phyloP scores from a whole-genome alignment of 305 asterid species.

The Fraxinus sp. region DNA sequence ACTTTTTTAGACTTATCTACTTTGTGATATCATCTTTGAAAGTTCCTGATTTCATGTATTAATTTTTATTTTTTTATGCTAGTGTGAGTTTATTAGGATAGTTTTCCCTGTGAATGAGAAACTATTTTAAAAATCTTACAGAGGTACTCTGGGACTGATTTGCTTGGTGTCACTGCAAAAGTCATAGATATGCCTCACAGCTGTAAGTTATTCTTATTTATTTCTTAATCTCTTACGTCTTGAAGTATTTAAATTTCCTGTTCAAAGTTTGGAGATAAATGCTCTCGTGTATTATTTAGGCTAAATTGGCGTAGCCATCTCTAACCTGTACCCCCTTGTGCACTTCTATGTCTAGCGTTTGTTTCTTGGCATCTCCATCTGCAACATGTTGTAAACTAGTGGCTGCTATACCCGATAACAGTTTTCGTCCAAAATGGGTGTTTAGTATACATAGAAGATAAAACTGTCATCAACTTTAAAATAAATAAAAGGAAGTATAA shows the following conservation, averaged over 20 bases:
- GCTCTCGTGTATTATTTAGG: not conserved
- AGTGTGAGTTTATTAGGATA: slow-evolving; percentile 8
- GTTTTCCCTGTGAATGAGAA: slow-evolving; percentile 24
- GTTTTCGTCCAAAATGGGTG: not conserved
- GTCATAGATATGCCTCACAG: slow-evolving; percentile 83
- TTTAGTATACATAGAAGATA: not conserved
- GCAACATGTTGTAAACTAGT: not conserved
- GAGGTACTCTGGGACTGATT: slow-evolving; percentile 87
- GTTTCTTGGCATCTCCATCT: not conserved
- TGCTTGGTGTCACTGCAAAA: slow-evolving; percentile 85
- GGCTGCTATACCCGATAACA: not conserved
- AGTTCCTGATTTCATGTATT: slow-evolving; percentile 2
- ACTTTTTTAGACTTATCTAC: not conserved
- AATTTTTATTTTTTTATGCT: not conserved
- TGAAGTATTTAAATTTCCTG: not conserved
- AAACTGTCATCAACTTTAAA: not conserved
- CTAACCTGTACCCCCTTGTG: not conserved
- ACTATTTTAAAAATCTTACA: slow-evolving; percentile 31
- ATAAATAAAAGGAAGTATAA: not conserved
- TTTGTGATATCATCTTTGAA: slow-evolving; percentile 7
- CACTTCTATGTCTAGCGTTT: not conserved
- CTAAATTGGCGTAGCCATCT: not conserved
- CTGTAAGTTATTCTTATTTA: slow-evolving; percentile 48
- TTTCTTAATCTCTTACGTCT: not conserved
- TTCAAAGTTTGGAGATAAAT: not conserved